phyloP scores from a whole-genome alignment of 1,139 yeast genomes.

The Sugiyamaella pinicola region DNA sequence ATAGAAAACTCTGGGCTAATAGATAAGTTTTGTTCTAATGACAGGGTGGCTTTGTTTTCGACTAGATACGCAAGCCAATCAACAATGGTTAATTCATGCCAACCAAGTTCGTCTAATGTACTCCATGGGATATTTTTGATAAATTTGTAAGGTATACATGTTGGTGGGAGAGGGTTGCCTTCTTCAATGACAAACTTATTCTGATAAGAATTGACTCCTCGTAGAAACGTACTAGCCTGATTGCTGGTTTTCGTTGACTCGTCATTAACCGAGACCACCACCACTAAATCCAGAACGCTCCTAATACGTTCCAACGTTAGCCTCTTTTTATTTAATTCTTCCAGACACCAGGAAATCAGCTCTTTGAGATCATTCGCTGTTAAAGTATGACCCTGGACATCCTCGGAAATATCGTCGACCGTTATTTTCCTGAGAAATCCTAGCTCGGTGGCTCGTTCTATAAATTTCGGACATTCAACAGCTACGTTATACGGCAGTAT shows the following conservation, averaged over 20 bases:
- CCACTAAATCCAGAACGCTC: slow-evolving; percentile 13
- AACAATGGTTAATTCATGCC: slow-evolving; percentile 35
- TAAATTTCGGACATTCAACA: slow-evolving; percentile 35
- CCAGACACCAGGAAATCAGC: slow-evolving; percentile 34
- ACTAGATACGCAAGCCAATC: slow-evolving; percentile 39
- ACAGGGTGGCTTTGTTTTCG: slow-evolving; percentile 18
- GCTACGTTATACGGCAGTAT: slow-evolving; percentile 37
- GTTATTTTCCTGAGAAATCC: slow-evolving; percentile 35
- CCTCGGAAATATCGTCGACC: slow-evolving; percentile 36
- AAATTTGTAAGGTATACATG: slow-evolving; percentile 38
- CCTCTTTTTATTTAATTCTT: slow-evolving; percentile 7
- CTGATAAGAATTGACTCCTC: slow-evolving; percentile 35
- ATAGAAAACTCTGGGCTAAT: slow-evolving; percentile 36
- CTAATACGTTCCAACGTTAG: slow-evolving; percentile 10
- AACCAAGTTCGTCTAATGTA: slow-evolving; percentile 35
- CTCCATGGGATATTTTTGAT: slow-evolving; percentile 27
- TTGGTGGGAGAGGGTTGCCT: slow-evolving; percentile 40
- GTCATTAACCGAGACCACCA: slow-evolving; percentile 20
- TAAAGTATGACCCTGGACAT: slow-evolving; percentile 37
- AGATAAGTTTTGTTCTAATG: slow-evolving; percentile 31
- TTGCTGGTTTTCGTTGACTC: not conserved
- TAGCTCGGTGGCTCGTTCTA: slow-evolving; percentile 34
- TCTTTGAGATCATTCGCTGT: slow-evolving; percentile 27
- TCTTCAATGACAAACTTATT: slow-evolving; percentile 34
- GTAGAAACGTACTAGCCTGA: slow-evolving; percentile 26